Evolutionary conservation across 2,329 filamentous ascomycete genomes (phyloP), one percentile per base, ranked within the genome.

Genomic region (Paraconiothyrium sp.): DNA sequence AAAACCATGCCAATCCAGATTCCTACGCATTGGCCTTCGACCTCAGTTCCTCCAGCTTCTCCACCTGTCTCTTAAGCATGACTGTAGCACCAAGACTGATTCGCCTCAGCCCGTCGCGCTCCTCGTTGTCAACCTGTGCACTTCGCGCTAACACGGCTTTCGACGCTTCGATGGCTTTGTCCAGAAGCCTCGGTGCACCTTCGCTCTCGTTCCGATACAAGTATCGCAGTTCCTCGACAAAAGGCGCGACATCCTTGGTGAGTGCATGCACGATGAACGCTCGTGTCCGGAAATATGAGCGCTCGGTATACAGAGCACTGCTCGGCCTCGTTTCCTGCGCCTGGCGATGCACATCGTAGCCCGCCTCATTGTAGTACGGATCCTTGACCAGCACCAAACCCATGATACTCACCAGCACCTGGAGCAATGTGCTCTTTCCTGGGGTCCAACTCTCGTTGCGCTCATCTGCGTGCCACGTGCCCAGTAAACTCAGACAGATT

Each of bases 311-410:
- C 2, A 84, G 77, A 1, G 78, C 78, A 5, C 81, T 81, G 51
- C 82, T 83, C 2, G 84, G 69, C 3, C 74, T 76, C 8, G 82
- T 81, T 56, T 84, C 81, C 4, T 79, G 78, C 3, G 82, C 80
- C 10, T 78, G 81, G 50, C 78, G 81, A 58, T 84, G 81, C 11
- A 80, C 79, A 49, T 88, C 86, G 64, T 85, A 89, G 30, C 87
- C 87, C 11, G 87, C 86, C 76, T 89, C 87, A 68, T 89, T 89
- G 77, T 86, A 89, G 71, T 88, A 89, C 0, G 87, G 87, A 62
- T 85, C 83, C 48, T 83, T 83, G 22, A 89, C 86, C 14, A 89
- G 77, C 0, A 88, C 85, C 6, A 88, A 75, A 0, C 85, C 85
- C 78, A 86, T 81, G 41, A 88, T 78, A 16, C 82, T 85, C n/a